Evolutionary conservation across 495 filamentous ascomycete genomes (phyloP), one percentile per base, ranked within the genome.

Genomic region (Trichocladium uniseriatum): DNA sequence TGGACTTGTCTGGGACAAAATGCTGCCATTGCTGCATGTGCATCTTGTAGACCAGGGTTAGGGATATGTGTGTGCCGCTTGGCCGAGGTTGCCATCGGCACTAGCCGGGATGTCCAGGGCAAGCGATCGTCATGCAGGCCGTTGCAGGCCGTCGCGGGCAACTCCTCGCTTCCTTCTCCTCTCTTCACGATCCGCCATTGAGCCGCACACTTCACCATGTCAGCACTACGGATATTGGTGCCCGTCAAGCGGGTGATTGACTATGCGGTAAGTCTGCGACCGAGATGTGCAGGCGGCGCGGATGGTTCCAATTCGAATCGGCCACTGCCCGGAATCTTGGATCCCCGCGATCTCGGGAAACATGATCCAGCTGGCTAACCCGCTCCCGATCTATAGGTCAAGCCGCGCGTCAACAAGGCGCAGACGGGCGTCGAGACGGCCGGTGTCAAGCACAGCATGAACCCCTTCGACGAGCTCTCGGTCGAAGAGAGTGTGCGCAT

Each of bases 171-270:
- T 38, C 35, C 44, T 28, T 46, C 44, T 53, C 39, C 29, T 40
- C 43, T 16, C 44, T 42, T 21, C 42, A 28, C 49, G 38, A 44
- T 43, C 41, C 35, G 52, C 55, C 61, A 61, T 65, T 61, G 58
- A 57, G 45, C 38, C 31, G 3, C 48, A 58, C 27, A 47, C 34
- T 38, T 46, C 59, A 45, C 52, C 52, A 95, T 95, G 89, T 83
- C 88, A 53, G 78, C 81, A 40, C 77, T 98, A 53, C 79, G 89
- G 64, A 96, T 98, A 66, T 75, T 98, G 52, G 92, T 98, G 16
- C 92, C 92, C 70, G 70, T 98, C 46, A 98, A 98, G 77, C 77
- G 92, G 76, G 92, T 98, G 45, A 95, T 98, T 70, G 92, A 98
- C 80, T 98, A 96, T 81, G 90, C 92, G 54, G 91, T 96, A 72